These are phyloP conservation scores for Syzygium aromaticum DNA, from an alignment of 345 rosid species.

Conservation along the genomic window DNA sequence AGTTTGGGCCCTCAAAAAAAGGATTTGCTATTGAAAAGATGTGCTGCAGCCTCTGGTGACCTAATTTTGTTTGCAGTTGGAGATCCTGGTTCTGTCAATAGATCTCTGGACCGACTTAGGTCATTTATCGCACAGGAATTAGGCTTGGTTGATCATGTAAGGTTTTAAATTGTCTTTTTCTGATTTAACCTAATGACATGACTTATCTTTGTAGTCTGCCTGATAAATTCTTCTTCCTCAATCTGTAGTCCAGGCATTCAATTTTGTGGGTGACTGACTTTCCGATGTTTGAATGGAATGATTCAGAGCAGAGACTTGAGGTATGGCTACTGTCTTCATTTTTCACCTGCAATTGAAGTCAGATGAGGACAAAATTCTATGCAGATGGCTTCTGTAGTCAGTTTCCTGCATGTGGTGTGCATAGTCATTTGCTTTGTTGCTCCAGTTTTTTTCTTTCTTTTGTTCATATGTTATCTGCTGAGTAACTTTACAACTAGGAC, in stretches of 20 bases:
- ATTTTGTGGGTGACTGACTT: conserved; percentile 96
- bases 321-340: conserved; percentile 26
- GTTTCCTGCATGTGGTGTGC: background rate
- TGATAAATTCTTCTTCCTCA: conserved; percentile 1
- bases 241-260: conserved; percentile 65
- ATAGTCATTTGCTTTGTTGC: background rate
- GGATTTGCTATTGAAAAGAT: conserved; percentile 40
- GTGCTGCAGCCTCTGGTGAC: conserved; percentile 76
- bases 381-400: background rate
- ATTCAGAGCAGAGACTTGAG: conserved; percentile 82
- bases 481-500: background rate
- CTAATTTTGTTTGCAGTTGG: conserved; percentile 92
- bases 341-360: background rate
- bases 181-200: conserved; percentile 1
- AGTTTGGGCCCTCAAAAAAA: conserved; percentile 47
- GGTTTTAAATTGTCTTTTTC: conserved; percentile 7
- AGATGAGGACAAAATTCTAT: background rate
- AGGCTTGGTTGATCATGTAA: conserved; percentile 74
- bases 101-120: conserved; percentile 76
- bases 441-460: background rate
- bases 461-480: background rate
- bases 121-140: conserved; percentile 56
- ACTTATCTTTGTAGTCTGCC: background rate
- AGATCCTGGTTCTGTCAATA: conserved; percentile 56
- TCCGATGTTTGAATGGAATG: conserved; percentile 98